A percentile compares a stretch with the other conserved stretches of the same genome.
Evolutionary conservation across 1,139 yeast genomes (phyloP).

Genomic region (Scheffersomyces segobiensis): DNA sequence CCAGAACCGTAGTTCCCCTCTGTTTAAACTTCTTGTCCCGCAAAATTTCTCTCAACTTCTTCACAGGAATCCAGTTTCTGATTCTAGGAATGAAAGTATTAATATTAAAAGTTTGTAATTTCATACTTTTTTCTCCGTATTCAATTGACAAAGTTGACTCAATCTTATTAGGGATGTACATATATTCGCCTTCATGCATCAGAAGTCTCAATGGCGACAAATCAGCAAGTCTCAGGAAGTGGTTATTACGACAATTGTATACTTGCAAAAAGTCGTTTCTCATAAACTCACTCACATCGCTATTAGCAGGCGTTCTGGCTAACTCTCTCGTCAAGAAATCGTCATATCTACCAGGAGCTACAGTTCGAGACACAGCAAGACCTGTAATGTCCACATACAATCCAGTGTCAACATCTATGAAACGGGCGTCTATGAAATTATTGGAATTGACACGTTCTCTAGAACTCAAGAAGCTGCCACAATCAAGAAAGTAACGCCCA

Average conservation of each 20-base stretch:
- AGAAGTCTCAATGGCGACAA: constrained; percentile 33
- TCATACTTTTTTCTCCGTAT: constrained; percentile 24
- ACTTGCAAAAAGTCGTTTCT: constrained; percentile 11
- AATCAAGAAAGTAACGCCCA: constrained; percentile 20
- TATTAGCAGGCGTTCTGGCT: constrained; percentile 1
- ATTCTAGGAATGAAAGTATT: constrained; percentile 21
- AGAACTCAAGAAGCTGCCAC: constrained; percentile 15
- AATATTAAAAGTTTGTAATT: constrained; percentile 8
- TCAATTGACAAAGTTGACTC: constrained; percentile 27
- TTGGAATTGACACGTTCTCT: constrained; percentile 16
- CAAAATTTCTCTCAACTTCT: constrained; percentile 18
- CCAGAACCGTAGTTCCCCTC: neutral
- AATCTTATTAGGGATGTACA: constrained; percentile 34
- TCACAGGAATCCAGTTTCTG: constrained; percentile 29
- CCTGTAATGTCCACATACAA: constrained; percentile 22
- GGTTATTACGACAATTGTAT: constrained; percentile 20
- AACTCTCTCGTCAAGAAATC: constrained; percentile 3
- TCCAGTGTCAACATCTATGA: constrained; percentile 22
- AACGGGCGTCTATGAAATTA: constrained; percentile 22
- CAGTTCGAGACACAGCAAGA: constrained; percentile 13
- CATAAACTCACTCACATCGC: constrained; percentile 5
- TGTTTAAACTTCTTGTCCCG: constrained; percentile 5
- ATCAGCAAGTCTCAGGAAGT: constrained; percentile 22
- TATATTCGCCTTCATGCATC: constrained; percentile 33
- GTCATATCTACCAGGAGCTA: constrained; percentile 13